Evolutionary conservation across 345 rosid species (phyloP).

Genomic region (Murraya paniculata): DNA sequence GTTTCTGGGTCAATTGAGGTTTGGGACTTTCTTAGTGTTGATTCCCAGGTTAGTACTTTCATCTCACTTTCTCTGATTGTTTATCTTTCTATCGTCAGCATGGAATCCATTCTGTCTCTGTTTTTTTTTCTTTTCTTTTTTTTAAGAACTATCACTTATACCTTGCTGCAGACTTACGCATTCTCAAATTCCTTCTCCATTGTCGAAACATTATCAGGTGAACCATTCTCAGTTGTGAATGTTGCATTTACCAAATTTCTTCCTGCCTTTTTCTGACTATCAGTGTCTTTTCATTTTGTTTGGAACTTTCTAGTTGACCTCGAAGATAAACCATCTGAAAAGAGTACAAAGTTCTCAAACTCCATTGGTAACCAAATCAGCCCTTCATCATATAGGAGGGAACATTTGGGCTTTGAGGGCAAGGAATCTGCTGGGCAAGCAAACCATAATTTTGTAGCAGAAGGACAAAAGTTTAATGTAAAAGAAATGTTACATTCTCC

Average conservation of each 20-base stretch:
- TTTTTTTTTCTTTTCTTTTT: neutral
- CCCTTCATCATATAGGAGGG: slow-evolving; percentile 41
- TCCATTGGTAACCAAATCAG: slow-evolving; percentile 28
- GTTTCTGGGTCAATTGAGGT: slow-evolving; percentile 97
- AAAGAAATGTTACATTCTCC: slow-evolving; percentile 36
- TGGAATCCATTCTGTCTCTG: neutral
- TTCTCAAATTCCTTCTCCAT: slow-evolving; percentile 96
- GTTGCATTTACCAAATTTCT: slow-evolving; percentile 11
- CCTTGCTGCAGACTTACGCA: slow-evolving; percentile 75
- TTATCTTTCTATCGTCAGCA: neutral
- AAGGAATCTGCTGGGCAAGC: slow-evolving; percentile 41
- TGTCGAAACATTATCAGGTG: slow-evolving; percentile 87
- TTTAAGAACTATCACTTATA: slow-evolving; percentile 10
- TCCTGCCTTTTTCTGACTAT: slow-evolving; percentile 5
- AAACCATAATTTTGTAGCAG: slow-evolving; percentile 34
- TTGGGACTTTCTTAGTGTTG: slow-evolving; percentile 97
- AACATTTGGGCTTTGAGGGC: slow-evolving; percentile 35
- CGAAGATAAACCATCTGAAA: slow-evolving; percentile 58
- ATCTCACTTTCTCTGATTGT: slow-evolving; percentile 5
- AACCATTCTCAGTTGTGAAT: slow-evolving; percentile 23
- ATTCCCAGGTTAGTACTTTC: slow-evolving; percentile 79
- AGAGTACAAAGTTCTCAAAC: slow-evolving; percentile 37
- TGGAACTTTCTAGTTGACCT: slow-evolving; percentile 53
- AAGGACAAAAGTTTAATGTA: slow-evolving; percentile 31
- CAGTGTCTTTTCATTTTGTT: slow-evolving; percentile 6